Evolutionary conservation across 2,329 filamentous ascomycete genomes (phyloP).

Genomic region (Catunica adiposa): DNA sequence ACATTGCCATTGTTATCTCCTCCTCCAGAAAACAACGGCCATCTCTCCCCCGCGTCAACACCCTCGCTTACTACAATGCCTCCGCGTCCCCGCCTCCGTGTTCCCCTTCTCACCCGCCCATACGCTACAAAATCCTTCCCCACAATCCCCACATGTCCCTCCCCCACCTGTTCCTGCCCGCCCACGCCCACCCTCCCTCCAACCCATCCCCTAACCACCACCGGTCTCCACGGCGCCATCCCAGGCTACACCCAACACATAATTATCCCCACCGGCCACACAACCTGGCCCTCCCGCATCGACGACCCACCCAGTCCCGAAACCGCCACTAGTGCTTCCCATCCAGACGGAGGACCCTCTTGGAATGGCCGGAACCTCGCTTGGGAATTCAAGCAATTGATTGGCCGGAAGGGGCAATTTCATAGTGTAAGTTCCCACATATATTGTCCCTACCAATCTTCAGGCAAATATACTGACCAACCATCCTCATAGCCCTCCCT

Average conservation of each 20-base stretch:
- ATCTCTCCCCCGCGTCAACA: background rate
- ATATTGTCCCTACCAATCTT: background rate
- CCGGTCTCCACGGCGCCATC: conserved; percentile 38
- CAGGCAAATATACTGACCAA: background rate
- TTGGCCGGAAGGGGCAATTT: conserved; percentile 49
- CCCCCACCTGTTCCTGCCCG: conserved; percentile 35
- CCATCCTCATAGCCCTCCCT: conserved; percentile 52
- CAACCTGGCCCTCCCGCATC: conserved; percentile 70
- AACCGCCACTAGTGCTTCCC: no score
- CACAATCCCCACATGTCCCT: conserved; percentile 3
- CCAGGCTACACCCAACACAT: conserved; percentile 66
- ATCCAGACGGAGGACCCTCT: background rate
- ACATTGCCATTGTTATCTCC: no score
- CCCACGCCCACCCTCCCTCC: conserved; percentile 45
- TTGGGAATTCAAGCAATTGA: conserved; percentile 52
- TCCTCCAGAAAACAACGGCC: background rate
- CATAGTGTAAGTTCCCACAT: conserved; percentile 39
- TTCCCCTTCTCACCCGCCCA: background rate
- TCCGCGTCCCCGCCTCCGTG: background rate
- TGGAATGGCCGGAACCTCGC: conserved; percentile 34
- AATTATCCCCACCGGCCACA: conserved; percentile 62
- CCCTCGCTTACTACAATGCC: background rate
- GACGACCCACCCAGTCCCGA: no score
- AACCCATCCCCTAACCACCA: conserved; percentile 53
- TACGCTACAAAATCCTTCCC: conserved; percentile 5